Evolutionary conservation across 306 rosid genomes (phyloP).

Genomic region (Gynostemma pentaphyllum): DNA sequence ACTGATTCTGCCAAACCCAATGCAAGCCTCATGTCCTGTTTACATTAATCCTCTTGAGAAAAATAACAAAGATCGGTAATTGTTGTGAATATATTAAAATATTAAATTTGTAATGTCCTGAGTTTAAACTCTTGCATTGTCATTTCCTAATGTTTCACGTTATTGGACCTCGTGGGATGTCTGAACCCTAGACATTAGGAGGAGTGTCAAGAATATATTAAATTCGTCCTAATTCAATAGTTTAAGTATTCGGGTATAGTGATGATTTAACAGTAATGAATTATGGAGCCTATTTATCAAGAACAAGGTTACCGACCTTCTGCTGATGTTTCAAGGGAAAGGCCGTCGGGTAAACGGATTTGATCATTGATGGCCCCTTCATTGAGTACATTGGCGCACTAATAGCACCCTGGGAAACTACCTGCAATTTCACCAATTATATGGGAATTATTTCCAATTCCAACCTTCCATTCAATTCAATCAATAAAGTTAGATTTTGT

Average conservation of each 20-base stretch:
- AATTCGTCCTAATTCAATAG: no score
- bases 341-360: conserved; percentile 72
- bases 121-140: no score
- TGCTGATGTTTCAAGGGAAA: conserved; percentile 96
- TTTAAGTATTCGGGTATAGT: no score
- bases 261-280: no score
- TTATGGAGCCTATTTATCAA: no score
- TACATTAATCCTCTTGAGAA: conserved; percentile 1
- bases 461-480: neutral
- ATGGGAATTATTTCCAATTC: neutral
- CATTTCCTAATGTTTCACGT: no score
- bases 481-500: no score
- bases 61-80: neutral
- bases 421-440: conserved; percentile 33
- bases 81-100: no score
- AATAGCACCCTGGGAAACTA: conserved; percentile 92
- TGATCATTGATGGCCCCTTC: conserved; percentile 90
- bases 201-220: no score
- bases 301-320: conserved; percentile 44
- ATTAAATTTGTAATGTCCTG: no score
- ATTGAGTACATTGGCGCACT: conserved; percentile 79
- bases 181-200: no score
- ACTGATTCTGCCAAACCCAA: conserved; percentile 87
- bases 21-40: conserved; percentile 94
- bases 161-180: no score